Evolutionary conservation across 2,329 filamentous ascomycete species (phyloP).

Genomic region (Penicillium sp.): DNA sequence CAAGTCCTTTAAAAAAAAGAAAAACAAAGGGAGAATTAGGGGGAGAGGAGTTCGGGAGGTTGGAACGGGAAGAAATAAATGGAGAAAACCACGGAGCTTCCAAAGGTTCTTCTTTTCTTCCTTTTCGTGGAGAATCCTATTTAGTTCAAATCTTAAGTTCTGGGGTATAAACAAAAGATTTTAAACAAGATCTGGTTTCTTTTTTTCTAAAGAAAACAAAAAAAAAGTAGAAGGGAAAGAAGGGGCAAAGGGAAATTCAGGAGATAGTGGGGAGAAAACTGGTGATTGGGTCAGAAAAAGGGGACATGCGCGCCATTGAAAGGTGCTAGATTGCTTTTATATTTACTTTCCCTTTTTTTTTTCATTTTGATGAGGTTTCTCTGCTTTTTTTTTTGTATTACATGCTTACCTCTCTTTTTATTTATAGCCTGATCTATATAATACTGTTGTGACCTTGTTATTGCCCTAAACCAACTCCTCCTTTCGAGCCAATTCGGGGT

Average conservation of each 20-base stretch:
- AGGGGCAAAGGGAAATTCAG: slow-evolving; percentile 15
- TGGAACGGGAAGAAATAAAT: slow-evolving; percentile 12
- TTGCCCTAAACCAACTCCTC: neutral
- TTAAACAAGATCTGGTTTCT: neutral
- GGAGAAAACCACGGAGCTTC: slow-evolving; percentile 3
- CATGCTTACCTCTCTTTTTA: too few relatives aligned
- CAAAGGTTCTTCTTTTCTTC: neutral
- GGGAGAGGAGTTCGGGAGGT: slow-evolving; percentile 15
- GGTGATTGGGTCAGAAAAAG: slow-evolving; percentile 12
- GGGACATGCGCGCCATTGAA: slow-evolving; percentile 6
- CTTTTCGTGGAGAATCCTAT: neutral
- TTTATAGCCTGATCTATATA: neutral
- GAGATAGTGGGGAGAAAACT: slow-evolving; percentile 11
- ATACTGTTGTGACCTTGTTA: too few relatives aligned
- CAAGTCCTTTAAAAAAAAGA: slow-evolving; percentile 11
- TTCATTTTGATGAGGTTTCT: neutral
- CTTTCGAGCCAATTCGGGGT: neutral
- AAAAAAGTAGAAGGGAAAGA: slow-evolving; percentile 6
- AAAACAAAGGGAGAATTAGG: slow-evolving; percentile 16
- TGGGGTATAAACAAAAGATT: slow-evolving; percentile 5
- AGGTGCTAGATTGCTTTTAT: neutral
- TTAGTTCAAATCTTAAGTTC: neutral
- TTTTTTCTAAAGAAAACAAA: neutral
- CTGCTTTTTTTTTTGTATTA: too few relatives aligned
- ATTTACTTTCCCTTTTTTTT: neutral